Evolutionary conservation across 192 early-diverging fungal genomes (phyloP), one percentile per base, ranked within the genome.

Genomic region (Rhizophagus prolifer): DNA sequence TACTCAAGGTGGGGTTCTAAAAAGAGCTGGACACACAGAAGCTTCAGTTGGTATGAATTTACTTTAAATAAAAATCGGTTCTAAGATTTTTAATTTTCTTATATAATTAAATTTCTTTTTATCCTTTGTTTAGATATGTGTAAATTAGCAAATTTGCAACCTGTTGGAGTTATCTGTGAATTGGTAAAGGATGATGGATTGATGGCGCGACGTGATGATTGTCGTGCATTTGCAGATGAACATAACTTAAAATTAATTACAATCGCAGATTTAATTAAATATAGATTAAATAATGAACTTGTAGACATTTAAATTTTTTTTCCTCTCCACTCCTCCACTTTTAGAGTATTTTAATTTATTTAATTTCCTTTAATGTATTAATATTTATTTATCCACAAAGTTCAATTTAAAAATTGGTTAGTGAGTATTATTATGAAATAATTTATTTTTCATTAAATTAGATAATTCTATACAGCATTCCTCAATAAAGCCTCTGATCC

Each of bases 191-290:
- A 98, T 50, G 91, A 95, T 80, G 97, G 98, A 3, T 87, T 85
- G 0, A 98, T 99, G 96, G 96, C 97, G 59, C 88, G 98, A 34
- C 81, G 97, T 23, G 94, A 97, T 81, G 96, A 98, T 82, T 93
- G 97, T 67, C 83, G 85, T 59, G 81, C 73, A 16, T 96, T 99
- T 89, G 92, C 95, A n/a, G 89, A 87, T 70, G 88, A 93, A 81
- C 94, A 93, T 76, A 87, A 87, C 0, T 85, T 98, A 58, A 95
- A 90, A 82, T 71, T 99, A 70, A 92, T 98, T 59, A 96, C 94
- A 0, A 98, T 99, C 72, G 91, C 87, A 54, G 94, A 96, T 74
- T 82, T 98, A 5, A 90, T 92, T 59, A 83, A 89, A 71, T 97
- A 96, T 82, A 85, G 95, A 63, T 67, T 89, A 76, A 79, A 82